These are phyloP conservation scores for Teunomyces lycoperdinae DNA, from an alignment of 805 yeast species.

Conservation along the genomic window DNA sequence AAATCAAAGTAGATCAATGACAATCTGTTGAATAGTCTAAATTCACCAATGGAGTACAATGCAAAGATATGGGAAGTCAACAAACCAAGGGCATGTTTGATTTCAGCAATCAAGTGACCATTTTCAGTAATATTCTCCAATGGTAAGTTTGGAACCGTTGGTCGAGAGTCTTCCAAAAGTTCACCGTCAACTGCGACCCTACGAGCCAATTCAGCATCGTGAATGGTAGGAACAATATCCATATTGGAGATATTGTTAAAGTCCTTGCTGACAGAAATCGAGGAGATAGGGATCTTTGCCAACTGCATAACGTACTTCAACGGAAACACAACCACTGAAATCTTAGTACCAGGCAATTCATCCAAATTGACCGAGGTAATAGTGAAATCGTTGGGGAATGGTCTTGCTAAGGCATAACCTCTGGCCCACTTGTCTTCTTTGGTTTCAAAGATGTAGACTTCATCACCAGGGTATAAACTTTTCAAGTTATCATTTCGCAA, in stretches of 20 bases:
- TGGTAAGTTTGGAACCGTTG: conserved; percentile 52
- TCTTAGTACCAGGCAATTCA: conserved; percentile 55
- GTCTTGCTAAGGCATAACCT: conserved; percentile 68
- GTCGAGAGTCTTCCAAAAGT: not conserved
- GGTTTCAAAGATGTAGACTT: conserved; percentile 68
- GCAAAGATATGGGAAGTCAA: conserved; percentile 65
- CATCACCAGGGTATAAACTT: conserved; percentile 74
- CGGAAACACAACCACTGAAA: conserved; percentile 61
- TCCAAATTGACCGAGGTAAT: conserved; percentile 61
- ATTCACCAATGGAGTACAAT: conserved; percentile 69
- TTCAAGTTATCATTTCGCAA: conserved; percentile 39
- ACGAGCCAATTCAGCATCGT: conserved; percentile 27
- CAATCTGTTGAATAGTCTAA: conserved; percentile 57
- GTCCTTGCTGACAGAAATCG: conserved; percentile 23
- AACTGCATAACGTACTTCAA: conserved; percentile 48
- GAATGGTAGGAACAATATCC: conserved; percentile 31
- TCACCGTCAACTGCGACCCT: conserved; percentile 9
- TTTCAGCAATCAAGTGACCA: conserved; percentile 49
- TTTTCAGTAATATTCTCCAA: conserved; percentile 42
- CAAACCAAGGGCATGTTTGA: conserved; percentile 54
- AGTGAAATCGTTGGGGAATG: conserved; percentile 66
- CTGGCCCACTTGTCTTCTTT: conserved; percentile 68
- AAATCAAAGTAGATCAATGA: conserved; percentile 51
- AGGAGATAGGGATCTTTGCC: conserved; percentile 39
- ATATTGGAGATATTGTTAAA: conserved; percentile 25